phyloP scores from a whole-genome alignment of 306 rosid genomes.

The Erythrophleum fordii region DNA sequence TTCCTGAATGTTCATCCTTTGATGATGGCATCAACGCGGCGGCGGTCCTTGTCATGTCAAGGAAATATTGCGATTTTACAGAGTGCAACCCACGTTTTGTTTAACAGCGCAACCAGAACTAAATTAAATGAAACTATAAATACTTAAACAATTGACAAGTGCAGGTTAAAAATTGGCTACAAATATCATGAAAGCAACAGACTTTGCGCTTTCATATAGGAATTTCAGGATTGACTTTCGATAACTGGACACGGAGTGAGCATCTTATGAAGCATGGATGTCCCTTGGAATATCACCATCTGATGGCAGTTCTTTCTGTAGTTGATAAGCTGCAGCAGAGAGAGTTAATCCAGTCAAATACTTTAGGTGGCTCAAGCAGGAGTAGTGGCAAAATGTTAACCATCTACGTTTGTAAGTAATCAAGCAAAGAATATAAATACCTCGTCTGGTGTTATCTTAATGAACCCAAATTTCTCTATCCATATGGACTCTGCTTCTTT shows the following conservation, averaged over 20 bases:
- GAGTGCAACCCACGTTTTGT: background rate
- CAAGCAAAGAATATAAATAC: constrained; percentile 43
- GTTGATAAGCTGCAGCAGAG: constrained; percentile 66
- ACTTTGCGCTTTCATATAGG: constrained; percentile 37
- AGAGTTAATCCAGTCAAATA: constrained; percentile 26
- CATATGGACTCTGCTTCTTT: constrained; percentile 94
- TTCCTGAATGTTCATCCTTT: background rate
- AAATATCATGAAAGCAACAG: constrained; percentile 22
- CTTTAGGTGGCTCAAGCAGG: background rate
- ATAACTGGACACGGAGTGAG: constrained; percentile 68
- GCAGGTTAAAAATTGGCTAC: constrained; percentile 36
- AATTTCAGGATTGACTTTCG: constrained; percentile 36
- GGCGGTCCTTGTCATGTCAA: background rate
- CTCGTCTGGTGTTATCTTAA: constrained; percentile 77
- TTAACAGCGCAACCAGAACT: background rate
- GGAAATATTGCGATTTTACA: background rate
- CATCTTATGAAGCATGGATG: constrained; percentile 83
- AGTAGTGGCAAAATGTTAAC: constrained; percentile 12
- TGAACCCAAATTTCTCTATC: constrained; percentile 84
- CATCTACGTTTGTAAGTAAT: background rate
- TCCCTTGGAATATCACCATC: constrained; percentile 89
- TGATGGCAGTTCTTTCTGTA: constrained; percentile 78
- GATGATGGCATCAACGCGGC: background rate
- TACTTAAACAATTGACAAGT: constrained; percentile 24
- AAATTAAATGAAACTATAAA: constrained; percentile 31